Evolutionary conservation across 2,329 filamentous ascomycete genomes (phyloP).

Genomic region (Cytospora piceae): DNA sequence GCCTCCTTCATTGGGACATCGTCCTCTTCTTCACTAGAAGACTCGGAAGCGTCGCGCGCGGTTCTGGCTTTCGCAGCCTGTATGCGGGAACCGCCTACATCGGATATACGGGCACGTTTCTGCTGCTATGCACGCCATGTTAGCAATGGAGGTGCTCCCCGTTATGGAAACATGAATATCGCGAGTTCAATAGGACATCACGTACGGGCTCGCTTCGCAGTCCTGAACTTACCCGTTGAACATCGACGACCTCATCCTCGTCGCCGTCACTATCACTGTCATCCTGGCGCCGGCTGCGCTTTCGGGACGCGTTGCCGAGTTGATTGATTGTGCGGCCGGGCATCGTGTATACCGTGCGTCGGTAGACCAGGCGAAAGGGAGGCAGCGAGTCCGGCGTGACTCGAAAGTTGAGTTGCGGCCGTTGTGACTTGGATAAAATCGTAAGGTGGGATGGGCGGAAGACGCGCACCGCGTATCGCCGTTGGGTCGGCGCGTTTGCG

Average conservation of each 20-base stretch:
- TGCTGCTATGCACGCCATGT: constrained; percentile 37
- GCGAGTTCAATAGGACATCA: constrained; percentile 13
- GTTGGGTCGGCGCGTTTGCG: constrained; percentile 1
- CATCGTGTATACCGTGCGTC: constrained; percentile 33
- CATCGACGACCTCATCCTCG: constrained; percentile 42
- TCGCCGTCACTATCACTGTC: constrained; percentile 40
- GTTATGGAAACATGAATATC: not conserved
- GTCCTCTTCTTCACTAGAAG: constrained; percentile 34
- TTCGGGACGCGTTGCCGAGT: constrained; percentile 38
- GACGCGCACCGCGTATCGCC: constrained; percentile 19
- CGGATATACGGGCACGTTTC: constrained; percentile 46
- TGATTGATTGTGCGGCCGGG: constrained; percentile 36
- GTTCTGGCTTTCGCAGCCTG: constrained; percentile 37
- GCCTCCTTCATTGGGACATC: constrained; percentile 35
- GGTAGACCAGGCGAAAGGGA: not conserved
- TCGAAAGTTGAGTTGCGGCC: not conserved
- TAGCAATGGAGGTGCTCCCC: constrained; percentile 8
- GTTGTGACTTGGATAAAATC: not conserved
- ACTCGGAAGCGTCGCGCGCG: constrained; percentile 29
- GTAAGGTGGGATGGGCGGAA: not conserved
- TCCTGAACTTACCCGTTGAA: constrained; percentile 47
- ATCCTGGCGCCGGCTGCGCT: constrained; percentile 48
- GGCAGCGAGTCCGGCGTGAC: not conserved
- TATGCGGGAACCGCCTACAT: constrained; percentile 35
- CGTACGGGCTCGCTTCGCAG: constrained; percentile 46